Percentiles rank a stretch among this genome's conserved stretches.
Conservation (phyloP, 208 protist genomes). For the Trypanosoma avium region DNA sequence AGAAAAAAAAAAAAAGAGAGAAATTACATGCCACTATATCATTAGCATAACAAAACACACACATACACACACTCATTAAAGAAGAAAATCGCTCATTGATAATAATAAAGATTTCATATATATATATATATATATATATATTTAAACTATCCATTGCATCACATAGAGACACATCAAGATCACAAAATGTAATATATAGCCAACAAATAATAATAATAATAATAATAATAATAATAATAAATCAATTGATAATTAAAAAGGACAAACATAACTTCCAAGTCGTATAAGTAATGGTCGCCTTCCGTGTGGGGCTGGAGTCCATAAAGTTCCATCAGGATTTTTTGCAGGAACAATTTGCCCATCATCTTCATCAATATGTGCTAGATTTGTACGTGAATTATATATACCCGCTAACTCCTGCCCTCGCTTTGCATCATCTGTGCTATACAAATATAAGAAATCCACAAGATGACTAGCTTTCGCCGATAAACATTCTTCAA, state of each 20-base stretch:
- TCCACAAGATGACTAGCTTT: conserved; percentile 66
- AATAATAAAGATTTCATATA: no score
- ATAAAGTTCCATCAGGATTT: conserved; percentile 47
- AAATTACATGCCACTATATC: no score
- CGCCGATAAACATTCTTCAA: conserved; percentile 72
- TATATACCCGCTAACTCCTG: not conserved
- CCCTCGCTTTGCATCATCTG: conserved; percentile 14
- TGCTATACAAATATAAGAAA: conserved; percentile 66
- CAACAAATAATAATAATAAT: no score
- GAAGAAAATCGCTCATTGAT: no score
- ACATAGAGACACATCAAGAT: no score
- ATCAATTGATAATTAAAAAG: conserved; percentile 37
- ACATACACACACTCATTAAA: no score
- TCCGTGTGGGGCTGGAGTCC: conserved; percentile 37
- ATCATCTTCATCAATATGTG: conserved; percentile 19
- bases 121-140: no score
- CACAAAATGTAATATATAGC: no score
- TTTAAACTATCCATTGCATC: no score
- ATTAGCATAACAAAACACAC: no score
- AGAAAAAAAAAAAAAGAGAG: no score
- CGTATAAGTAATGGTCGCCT: conserved; percentile 47
- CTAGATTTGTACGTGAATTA: not conserved
- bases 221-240: not conserved
- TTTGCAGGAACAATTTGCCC: not conserved
- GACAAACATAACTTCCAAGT: conserved; percentile 49